Evolutionary conservation across 2,329 filamentous ascomycete species (phyloP), one percentile per base, ranked within the genome.

Genomic region (Coniochaeta sp.): DNA sequence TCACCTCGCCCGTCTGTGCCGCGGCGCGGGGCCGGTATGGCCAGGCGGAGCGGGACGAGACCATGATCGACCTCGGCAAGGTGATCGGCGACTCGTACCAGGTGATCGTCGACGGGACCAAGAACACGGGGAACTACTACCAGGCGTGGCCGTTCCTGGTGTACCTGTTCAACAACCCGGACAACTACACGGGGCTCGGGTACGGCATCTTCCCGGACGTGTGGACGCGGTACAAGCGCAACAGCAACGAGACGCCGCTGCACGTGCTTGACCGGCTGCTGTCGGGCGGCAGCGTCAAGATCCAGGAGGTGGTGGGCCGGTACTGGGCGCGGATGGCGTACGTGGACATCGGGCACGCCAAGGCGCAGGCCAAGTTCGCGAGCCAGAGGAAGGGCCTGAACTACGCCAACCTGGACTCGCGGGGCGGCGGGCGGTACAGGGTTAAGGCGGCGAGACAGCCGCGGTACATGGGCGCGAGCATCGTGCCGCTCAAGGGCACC

Each of bases 321-420:
- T 82, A 82, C 69, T 81, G 79, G 79, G 79, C 79, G 2, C 74
- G 74, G 61, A 82, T 82, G 80, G 79, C 79, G 4, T 80, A 77
- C 62, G 77, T 77, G 12, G 79, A 82, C 50, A 79, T 81, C 34
- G 78, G 76, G 14, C 77, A 81, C 63, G 61, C 70, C 0, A 72
- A 72, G 8, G 77, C 76, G 0, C 72, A 74, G 22, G 65, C 72
- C 0, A 61, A 71, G 44, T 81, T 78, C 68, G 64, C 72, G 3
- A 60, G 60, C 32, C 70, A 77, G 63, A 70, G 72, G 12, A 62
- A 63, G 2, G 62, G 62, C 17, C 64, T 80, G 58, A 77, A 75
- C 65, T 80, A 76, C 42, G 71, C 72, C 58, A 78, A 77, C 62
- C 67, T 80, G 12, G 74, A 80, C 59, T 62, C 69, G 2, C 64